Conservation (phyloP, 148 eudicot genomes). For the Agrostemma githago region DNA sequence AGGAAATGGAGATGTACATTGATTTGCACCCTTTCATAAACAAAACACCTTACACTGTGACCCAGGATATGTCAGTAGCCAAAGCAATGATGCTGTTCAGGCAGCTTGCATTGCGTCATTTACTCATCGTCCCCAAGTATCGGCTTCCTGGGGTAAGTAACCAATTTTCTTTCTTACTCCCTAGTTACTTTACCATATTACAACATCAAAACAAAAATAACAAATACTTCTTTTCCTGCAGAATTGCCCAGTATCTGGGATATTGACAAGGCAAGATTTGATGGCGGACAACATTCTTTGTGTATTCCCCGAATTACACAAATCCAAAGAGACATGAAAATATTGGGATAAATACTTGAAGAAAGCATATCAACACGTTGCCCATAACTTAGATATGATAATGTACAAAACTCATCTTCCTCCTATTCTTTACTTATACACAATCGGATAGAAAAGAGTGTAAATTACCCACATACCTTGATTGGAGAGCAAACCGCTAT, state of each 20-base stretch:
- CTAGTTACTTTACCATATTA: not conserved
- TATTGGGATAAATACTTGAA: constrained; percentile 30
- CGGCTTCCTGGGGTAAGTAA: constrained; percentile 67
- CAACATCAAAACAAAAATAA: constrained; percentile 2
- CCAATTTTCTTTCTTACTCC: not conserved
- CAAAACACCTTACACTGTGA: constrained; percentile 70
- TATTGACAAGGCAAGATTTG: constrained; percentile 90
- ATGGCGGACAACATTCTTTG: constrained; percentile 67
- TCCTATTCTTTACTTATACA: not conserved
- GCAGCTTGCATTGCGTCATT: constrained; percentile 71
- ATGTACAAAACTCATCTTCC: not conserved
- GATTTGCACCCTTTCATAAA: constrained; percentile 78
- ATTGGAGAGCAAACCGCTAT: not conserved
- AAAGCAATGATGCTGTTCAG: constrained; percentile 87
- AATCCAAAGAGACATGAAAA: constrained; percentile 47
- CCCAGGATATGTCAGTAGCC: constrained; percentile 76
- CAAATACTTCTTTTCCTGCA: constrained; percentile 36
- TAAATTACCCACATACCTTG: not conserved
- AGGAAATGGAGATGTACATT: constrained; percentile 72
- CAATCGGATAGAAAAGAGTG: not conserved
- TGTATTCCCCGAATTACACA: constrained; percentile 66
- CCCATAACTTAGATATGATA: not conserved
- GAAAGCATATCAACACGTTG: not conserved
- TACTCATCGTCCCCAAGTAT: constrained; percentile 74
- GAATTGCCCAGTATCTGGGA: constrained; percentile 71